Evolutionary conservation across 805 yeast genomes (phyloP).

Genomic region (Naumovozyma baii): DNA sequence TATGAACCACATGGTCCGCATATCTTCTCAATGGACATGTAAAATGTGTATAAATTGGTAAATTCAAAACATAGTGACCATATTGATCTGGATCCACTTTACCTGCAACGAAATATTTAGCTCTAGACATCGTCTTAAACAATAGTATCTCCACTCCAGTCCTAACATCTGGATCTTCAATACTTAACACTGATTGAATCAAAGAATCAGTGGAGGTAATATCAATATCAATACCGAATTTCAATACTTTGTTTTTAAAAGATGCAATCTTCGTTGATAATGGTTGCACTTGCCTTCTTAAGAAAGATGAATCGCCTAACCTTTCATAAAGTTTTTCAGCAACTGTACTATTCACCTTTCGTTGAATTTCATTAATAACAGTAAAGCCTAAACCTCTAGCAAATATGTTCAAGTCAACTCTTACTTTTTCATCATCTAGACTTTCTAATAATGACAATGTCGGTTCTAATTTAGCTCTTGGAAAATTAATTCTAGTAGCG

Average conservation of each 20-base stretch:
- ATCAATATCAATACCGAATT: conserved; percentile 61
- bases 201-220: conserved; percentile 63
- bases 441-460: conserved; percentile 62
- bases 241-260: conserved; percentile 60
- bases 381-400: conserved; percentile 47
- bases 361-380: conserved; percentile 64
- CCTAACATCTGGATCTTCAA: conserved; percentile 54
- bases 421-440: conserved; percentile 75
- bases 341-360: conserved; percentile 73
- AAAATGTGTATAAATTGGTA: conserved; percentile 86
- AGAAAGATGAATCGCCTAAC: conserved; percentile 70
- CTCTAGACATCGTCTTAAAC: conserved; percentile 73
- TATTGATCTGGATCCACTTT: conserved; percentile 68
- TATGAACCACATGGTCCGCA: conserved; percentile 85
- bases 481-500: conserved; percentile 15
- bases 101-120: conserved; percentile 84
- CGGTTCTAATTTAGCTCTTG: conserved; percentile 17
- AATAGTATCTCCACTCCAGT: conserved; percentile 70
- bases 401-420: conserved; percentile 63
- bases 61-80: conserved; percentile 71
- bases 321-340: conserved; percentile 71
- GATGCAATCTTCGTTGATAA: conserved; percentile 70
- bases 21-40: conserved; percentile 88
- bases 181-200: conserved; percentile 56
- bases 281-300: conserved; percentile 84